phyloP scores from a whole-genome alignment of 2,329 filamentous ascomycete species.

The Diaporthe australafricana region DNA sequence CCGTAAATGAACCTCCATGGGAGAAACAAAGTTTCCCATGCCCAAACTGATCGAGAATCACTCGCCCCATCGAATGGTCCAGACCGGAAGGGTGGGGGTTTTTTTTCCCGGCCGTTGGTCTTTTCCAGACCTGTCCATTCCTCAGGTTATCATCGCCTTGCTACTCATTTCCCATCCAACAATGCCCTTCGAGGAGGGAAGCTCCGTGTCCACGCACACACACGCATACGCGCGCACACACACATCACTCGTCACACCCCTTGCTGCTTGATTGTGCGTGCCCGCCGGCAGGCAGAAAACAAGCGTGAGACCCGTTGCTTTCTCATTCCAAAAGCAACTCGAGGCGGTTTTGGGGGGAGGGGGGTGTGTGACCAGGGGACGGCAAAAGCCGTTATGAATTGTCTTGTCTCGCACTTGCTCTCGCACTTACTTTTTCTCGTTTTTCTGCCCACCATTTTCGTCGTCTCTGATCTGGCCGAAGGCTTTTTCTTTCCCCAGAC shows the following conservation, averaged over 20 bases:
- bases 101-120: neutral
- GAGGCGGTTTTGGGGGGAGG: neutral
- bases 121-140: conserved; percentile 6
- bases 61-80: too few species aligned
- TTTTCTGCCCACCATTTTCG: neutral
- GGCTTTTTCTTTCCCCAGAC: conserved; percentile 1
- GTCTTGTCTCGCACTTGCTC: neutral
- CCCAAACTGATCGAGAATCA: neutral
- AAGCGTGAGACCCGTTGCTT: conserved; percentile 15
- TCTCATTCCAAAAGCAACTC: conserved; percentile 15
- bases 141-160: neutral
- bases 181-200: neutral
- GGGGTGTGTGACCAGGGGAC: too few species aligned
- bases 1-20: neutral
- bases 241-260: neutral
- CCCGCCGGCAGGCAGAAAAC: conserved; percentile 5
- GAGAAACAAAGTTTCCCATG: neutral
- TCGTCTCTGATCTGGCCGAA: neutral
- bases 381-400: neutral
- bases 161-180: neutral
- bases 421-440: neutral
- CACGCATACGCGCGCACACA: neutral
- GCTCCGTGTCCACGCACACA: neutral
- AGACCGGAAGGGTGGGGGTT: too few species aligned
- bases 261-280: neutral